Base-by-base conservation (phyloP, 2,329 filamentous ascomycete genomes). In the Parastagonospora nodorum region DNA sequence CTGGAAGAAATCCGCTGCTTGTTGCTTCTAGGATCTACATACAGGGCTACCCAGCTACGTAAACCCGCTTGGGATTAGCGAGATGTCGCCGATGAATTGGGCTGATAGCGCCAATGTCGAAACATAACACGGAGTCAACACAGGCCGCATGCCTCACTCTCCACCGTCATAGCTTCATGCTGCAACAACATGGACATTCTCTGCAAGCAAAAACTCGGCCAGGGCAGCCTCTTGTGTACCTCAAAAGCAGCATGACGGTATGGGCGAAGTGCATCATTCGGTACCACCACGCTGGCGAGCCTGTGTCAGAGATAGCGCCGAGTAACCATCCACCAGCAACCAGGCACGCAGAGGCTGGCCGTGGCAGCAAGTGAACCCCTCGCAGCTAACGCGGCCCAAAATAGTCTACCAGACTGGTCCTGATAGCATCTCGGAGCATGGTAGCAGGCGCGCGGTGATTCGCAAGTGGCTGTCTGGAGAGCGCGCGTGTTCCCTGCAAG, bases 1-100 rank as follows among this genome's bases (percentile, higher is more conserved):
- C 55, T 47, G 63, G 61, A 66, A 64, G 64, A 67, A 69, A 64
- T 66, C 61, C 61, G 64, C 51, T 68, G 58, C 66, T 61, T 64
- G 63, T 62, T 63, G 60, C 60, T 64, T 53, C 60, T 64, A 44
- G 63, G 66, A 70, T 70, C 58, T 55, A 60, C 61, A 48, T 61
- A 58, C 64, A 67, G 61, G 66, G 65, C 58, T 68, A 57, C 58
- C 62, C 60, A 51, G 45, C 31, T 11, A 28, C 37, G 31, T n/a
- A 14, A 36, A 53, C 55, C 53, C 57, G 50, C 53, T 63, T 63
- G 56, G 62, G 58, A 45, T 64, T 68, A 70, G 66, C 65, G 65
- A 67, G 51, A 63, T 60, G 60, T 57, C 53, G 64, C 63, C 66
- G 66, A 62, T 66, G 64, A 63, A 62, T 60, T 64, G 63, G 66